These are phyloP conservation scores for Prillingera fragicola DNA, from an alignment of 1,284 basidiomycete genomes.

Conservation along the genomic window DNA sequence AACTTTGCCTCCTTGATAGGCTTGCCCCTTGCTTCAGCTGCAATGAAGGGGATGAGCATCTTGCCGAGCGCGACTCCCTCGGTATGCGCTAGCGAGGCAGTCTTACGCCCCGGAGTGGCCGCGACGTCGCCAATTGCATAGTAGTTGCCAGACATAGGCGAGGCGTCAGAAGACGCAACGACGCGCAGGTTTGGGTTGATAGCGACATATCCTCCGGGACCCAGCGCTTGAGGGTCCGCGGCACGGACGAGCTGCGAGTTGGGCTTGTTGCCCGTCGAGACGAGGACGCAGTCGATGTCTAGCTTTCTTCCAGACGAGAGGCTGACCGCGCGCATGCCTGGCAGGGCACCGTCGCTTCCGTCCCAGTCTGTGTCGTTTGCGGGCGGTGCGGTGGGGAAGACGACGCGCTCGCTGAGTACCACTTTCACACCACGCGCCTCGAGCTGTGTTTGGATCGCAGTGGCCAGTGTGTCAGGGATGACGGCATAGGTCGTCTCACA, in stretches of 20 bases:
- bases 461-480: too few species aligned
- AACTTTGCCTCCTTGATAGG: background rate
- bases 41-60: background rate
- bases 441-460: slow-evolving; percentile 34
- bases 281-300: slow-evolving; percentile 49
- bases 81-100: slow-evolving; percentile 2
- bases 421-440: slow-evolving; percentile 38
- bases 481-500: too few species aligned
- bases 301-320: slow-evolving; percentile 36
- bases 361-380: slow-evolving; percentile 18
- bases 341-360: slow-evolving; percentile 18
- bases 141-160: slow-evolving; percentile 28
- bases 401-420: slow-evolving; percentile 37
- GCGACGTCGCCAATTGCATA: slow-evolving; percentile 44
- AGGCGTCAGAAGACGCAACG: slow-evolving; percentile 12
- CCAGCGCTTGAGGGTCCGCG: slow-evolving; percentile 38
- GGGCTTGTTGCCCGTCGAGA: slow-evolving; percentile 48
- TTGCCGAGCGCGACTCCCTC: background rate
- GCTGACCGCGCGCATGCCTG: slow-evolving; percentile 29
- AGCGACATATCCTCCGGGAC: slow-evolving; percentile 27
- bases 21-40: background rate
- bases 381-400: slow-evolving; percentile 14
- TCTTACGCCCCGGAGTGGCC: slow-evolving; percentile 5
- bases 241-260: slow-evolving; percentile 40
- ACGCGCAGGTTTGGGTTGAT: slow-evolving; percentile 43